A percentile compares a stretch with the other conserved stretches of the same genome.
These are phyloP conservation scores for Lepidium africanum DNA, from an alignment of 345 rosid genomes.

Conservation along the genomic window DNA sequence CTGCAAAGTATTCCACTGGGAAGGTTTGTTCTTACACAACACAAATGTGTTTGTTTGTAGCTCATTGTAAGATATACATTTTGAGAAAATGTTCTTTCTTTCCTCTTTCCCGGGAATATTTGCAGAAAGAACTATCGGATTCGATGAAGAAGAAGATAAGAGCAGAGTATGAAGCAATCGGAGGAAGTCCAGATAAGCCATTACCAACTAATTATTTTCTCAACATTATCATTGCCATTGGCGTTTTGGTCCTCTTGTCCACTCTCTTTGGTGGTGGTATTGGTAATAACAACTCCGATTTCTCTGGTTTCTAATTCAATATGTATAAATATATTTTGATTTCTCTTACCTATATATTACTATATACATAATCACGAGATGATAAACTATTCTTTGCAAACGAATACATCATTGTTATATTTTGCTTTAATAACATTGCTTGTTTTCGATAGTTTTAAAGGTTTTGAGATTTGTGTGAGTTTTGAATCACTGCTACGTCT, in stretches of 20 bases:
- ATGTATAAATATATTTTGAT: background rate
- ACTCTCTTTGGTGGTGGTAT: constrained; percentile 39
- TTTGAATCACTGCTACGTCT: background rate
- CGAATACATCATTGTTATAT: background rate
- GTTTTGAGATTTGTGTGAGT: background rate
- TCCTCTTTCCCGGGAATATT: background rate
- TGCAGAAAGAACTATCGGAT: constrained; percentile 82
- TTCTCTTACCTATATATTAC: background rate
- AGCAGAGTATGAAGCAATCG: constrained; percentile 71
- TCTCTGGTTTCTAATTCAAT: constrained; percentile 15
- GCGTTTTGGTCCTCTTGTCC: constrained; percentile 61
- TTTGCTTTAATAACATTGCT: background rate
- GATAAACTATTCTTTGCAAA: background rate
- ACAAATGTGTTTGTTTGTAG: background rate
- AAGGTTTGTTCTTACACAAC: constrained; percentile 40
- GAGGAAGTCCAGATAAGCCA: constrained; percentile 84
- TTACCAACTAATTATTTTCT: constrained; percentile 72
- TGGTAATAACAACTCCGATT: constrained; percentile 31
- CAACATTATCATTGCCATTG: constrained; percentile 63
- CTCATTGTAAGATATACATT: background rate
- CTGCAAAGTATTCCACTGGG: constrained; percentile 78
- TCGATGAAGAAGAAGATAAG: constrained; percentile 89
- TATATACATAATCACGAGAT: background rate
- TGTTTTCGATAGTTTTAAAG: background rate
- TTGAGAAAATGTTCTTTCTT: background rate